Evolutionary conservation across 805 yeast species (phyloP).

Genomic region (Komagataella pseudopastoris): DNA sequence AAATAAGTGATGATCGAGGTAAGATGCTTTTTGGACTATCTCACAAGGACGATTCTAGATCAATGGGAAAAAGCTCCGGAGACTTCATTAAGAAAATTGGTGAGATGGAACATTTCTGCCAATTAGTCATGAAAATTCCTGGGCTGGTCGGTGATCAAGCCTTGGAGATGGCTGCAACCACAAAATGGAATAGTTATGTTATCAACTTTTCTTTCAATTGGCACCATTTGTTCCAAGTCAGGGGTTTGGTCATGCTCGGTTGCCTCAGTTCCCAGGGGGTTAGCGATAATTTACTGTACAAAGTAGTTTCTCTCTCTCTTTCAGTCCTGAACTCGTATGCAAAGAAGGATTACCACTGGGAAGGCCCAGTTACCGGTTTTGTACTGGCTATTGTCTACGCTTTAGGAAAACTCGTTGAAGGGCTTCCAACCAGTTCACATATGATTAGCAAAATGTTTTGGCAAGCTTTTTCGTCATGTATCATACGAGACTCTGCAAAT

Average conservation of each 20-base stretch:
- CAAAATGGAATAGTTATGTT: slow-evolving; percentile 53
- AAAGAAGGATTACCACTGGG: not conserved
- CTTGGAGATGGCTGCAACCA: slow-evolving; percentile 40
- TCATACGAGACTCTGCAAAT: not conserved
- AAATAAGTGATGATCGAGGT: slow-evolving; percentile 47
- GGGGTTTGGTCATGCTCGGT: slow-evolving; percentile 61
- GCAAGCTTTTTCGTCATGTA: slow-evolving; percentile 18
- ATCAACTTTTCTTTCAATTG: slow-evolving; percentile 46
- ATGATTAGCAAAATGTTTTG: slow-evolving; percentile 37
- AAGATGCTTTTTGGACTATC: slow-evolving; percentile 59
- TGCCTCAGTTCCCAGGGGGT: slow-evolving; percentile 51
- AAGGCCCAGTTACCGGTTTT: not conserved
- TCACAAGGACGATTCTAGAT: slow-evolving; percentile 26
- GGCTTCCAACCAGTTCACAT: slow-evolving; percentile 29
- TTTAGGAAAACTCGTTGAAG: slow-evolving; percentile 32
- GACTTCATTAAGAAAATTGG: slow-evolving; percentile 26
- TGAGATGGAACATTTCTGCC: slow-evolving; percentile 47
- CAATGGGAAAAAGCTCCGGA: slow-evolving; percentile 10
- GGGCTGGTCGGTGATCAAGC: slow-evolving; percentile 30
- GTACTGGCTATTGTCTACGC: slow-evolving; percentile 19
- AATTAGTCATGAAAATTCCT: slow-evolving; percentile 37
- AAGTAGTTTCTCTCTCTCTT: slow-evolving; percentile 12
- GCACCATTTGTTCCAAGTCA: slow-evolving; percentile 46
- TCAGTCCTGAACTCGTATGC: no score
- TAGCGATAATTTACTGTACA: slow-evolving; percentile 34